Conservation (phyloP, 495 filamentous ascomycete species). For the Tuber calosporum region DNA sequence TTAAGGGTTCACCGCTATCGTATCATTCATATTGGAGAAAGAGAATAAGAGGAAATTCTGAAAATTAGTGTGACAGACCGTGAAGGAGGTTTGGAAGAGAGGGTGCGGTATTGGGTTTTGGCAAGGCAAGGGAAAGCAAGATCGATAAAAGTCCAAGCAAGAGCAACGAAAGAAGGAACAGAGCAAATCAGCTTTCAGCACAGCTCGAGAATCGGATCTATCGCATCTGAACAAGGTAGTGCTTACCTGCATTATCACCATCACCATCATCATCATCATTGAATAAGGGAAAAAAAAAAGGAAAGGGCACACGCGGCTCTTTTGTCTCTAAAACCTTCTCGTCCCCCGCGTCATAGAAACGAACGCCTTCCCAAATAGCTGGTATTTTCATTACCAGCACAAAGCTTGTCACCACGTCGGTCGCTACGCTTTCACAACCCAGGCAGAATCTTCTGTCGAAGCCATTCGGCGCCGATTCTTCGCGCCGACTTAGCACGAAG, state of each 20-base stretch:
- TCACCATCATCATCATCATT: neutral
- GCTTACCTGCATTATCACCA: neutral
- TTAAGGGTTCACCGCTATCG: slow-evolving; percentile 26
- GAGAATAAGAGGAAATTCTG: neutral
- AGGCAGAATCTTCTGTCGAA: slow-evolving; percentile 27
- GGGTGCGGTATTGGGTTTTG: neutral
- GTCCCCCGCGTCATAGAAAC: slow-evolving; percentile 22
- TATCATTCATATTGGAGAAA: slow-evolving; percentile 26
- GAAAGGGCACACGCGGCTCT: neutral
- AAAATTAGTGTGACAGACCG: neutral
- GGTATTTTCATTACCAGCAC: slow-evolving; percentile 27
- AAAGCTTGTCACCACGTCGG: slow-evolving; percentile 31
- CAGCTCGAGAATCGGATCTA: neutral
- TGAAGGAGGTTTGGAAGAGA: neutral
- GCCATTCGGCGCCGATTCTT: slow-evolving; percentile 28
- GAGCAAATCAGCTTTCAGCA: neutral
- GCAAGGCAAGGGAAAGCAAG: neutral
- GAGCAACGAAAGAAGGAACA: neutral
- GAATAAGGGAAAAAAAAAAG: neutral
- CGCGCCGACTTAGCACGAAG: slow-evolving; percentile 35
- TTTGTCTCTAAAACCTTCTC: slow-evolving; percentile 10
- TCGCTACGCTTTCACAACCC: slow-evolving; percentile 36
- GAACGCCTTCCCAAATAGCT: slow-evolving; percentile 26
- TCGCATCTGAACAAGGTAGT: slow-evolving; percentile 1
- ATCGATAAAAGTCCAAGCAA: neutral